Evolutionary conservation across 768 basidiomycete species (phyloP).

Genomic region (Cytidiella melzeri): DNA sequence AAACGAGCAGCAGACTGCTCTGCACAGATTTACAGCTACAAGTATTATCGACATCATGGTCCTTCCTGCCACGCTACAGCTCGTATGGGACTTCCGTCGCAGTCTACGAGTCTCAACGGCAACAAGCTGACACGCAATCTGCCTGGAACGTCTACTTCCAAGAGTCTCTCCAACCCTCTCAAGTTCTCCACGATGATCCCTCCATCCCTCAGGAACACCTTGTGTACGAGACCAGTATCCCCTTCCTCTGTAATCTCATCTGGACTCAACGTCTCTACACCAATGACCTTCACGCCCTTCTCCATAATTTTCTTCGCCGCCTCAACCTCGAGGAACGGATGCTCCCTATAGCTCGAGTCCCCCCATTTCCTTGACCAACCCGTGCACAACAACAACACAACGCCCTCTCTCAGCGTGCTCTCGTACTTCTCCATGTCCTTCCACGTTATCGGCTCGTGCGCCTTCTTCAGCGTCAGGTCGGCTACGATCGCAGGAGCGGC

Average conservation of each 20-base stretch:
- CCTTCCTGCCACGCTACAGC: constrained; percentile 50
- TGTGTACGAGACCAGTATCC: not conserved
- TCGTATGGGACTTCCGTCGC: constrained; percentile 68
- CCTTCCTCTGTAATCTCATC: constrained; percentile 41
- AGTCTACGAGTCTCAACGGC: constrained; percentile 50
- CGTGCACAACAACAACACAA: constrained; percentile 54
- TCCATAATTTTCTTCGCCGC: constrained; percentile 45
- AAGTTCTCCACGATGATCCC: constrained; percentile 66
- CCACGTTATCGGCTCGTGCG: constrained; percentile 52
- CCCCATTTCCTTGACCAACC: constrained; percentile 61
- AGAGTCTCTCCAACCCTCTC: constrained; percentile 42
- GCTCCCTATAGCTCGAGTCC: constrained; percentile 43
- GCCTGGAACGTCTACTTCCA: constrained; percentile 10
- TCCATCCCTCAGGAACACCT: constrained; percentile 19
- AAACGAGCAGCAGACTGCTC: too few relatives aligned
- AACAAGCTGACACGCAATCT: constrained; percentile 41
- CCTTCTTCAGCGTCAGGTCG: constrained; percentile 41
- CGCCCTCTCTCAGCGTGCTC: constrained; percentile 32
- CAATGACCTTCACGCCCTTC: constrained; percentile 51
- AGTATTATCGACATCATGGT: too few relatives aligned
- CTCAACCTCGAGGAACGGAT: constrained; percentile 55
- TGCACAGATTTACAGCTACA: too few relatives aligned
- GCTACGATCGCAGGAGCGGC: constrained; percentile 46
- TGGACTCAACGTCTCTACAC: constrained; percentile 59
- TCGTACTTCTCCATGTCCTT: constrained; percentile 36